Percentiles rank a stretch among this genome's conserved stretches.
Conservation (phyloP, 2,329 filamentous ascomycete genomes). For the Rhinocladiella mackenziei region DNA sequence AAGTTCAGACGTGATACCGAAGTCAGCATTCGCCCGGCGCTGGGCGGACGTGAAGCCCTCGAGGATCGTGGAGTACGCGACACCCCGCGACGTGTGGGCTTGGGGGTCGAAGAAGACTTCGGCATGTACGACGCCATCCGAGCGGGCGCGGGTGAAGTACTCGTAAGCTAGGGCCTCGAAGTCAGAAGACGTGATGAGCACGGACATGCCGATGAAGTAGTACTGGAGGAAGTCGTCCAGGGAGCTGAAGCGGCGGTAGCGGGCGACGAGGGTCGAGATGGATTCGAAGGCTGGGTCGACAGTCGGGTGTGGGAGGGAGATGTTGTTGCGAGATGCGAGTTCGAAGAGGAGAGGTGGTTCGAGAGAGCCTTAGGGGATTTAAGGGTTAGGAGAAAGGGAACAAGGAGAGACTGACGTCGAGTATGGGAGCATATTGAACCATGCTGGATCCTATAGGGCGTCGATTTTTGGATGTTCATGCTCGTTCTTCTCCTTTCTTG, state of each 20-base stretch:
- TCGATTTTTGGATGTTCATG: background rate
- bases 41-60: slow-evolving; percentile 60
- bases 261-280: slow-evolving; percentile 53
- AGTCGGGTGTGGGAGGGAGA: slow-evolving; percentile 53
- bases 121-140: slow-evolving; percentile 65
- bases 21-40: slow-evolving; percentile 55
- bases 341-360: slow-evolving; percentile 66
- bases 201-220: slow-evolving; percentile 74
- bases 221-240: slow-evolving; percentile 72
- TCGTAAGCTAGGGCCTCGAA: slow-evolving; percentile 69
- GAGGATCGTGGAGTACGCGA: slow-evolving; percentile 62
- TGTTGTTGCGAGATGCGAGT: slow-evolving; percentile 63
- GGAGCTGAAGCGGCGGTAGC: slow-evolving; percentile 65
- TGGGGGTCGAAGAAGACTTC: slow-evolving; percentile 82
- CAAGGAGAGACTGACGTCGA: too few species aligned
- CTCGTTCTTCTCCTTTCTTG: background rate
- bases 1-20: slow-evolving; percentile 61
- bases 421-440: too few species aligned
- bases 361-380: slow-evolving; percentile 46
- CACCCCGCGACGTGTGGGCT: slow-evolving; percentile 63
- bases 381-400: background rate
- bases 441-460: too few species aligned
- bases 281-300: slow-evolving; percentile 62
- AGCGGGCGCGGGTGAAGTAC: slow-evolving; percentile 64
- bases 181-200: slow-evolving; percentile 60